Evolutionary conservation across 192 early-diverging fungal species (phyloP), one percentile per base, ranked within the genome.

Genomic region (Coemansia sp.): DNA sequence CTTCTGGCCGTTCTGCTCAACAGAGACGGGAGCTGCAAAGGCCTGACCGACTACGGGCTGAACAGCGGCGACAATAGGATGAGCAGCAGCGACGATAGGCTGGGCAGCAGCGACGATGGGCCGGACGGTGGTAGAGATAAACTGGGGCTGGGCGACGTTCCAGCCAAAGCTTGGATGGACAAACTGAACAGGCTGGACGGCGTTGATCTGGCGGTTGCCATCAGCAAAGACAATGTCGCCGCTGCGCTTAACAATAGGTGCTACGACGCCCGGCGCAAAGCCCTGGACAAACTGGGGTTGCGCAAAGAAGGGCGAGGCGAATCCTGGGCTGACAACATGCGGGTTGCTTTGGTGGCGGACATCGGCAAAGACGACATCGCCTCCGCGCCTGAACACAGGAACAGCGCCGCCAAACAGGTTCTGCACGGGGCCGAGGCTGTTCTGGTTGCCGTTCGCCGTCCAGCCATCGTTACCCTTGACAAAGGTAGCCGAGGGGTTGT

Each of bases 381-480:
- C 64, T 27, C 67, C 46, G 43, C 79, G 79, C 22, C 64, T 41
- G 66, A 74, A 64, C 20, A 70, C 58, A 6, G 43, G 43, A 15
- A 47, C 62, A 22, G 59, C 59, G 25, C 51, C 56, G 20, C 79
- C 73, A 39, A 82, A 82, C 24, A 65, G 46, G 71, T 76, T 82
- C 71, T 76, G 74, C 20, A 76, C 79, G 22, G 79, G 79, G 11
- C 79, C 79, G 20, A 82, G 67, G 19, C 38, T 24, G 61, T 82
- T 82, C 41, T 59, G 35, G 58, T 82, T 74, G 47, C 79, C 79
- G 65, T 82, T 82, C 25, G 79, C 74, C 10, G 79, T 73, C 79
- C 79, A 82, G 47, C 79, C 79, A 46, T 73, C 67, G 61, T 82
- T 82, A 40, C 79, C 79, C 70, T 65, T 66, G 29, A 73, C 74